Conservation (phyloP, 2,329 filamentous ascomycete species). For the Alternaria atra region DNA sequence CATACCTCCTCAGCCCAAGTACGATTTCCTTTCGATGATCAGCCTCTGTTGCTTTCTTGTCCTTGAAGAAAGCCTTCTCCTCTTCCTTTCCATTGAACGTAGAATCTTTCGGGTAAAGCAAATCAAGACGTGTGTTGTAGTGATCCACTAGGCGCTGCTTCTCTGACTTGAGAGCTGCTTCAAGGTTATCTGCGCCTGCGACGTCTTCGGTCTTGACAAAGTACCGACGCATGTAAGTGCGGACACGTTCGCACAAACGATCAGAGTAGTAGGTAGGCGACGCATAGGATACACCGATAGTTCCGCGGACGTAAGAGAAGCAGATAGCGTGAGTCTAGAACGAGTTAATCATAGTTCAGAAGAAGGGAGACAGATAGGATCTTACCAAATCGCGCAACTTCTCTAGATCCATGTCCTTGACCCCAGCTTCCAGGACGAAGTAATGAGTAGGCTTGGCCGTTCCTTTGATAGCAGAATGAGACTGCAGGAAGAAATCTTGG, state of each 20-base stretch:
- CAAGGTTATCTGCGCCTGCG: too few species aligned
- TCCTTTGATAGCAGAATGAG: conserved; percentile 41
- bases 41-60: not conserved
- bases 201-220: not conserved
- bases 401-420: conserved; percentile 19
- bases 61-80: not conserved
- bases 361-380: too few species aligned
- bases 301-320: conserved; percentile 46
- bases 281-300: conserved; percentile 46
- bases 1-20: too few species aligned
- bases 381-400: not conserved
- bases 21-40: too few species aligned
- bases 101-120: too few species aligned
- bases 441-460: conserved; percentile 48
- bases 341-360: not conserved
- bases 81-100: too few species aligned
- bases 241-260: conserved; percentile 50
- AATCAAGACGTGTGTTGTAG: too few species aligned
- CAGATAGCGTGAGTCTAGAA: conserved; percentile 32
- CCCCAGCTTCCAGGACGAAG: conserved; percentile 37
- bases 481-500: conserved; percentile 51
- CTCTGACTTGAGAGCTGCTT: too few species aligned
- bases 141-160: too few species aligned
- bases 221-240: conserved; percentile 2
- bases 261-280: conserved; percentile 53